phyloP scores from a whole-genome alignment of 495 filamentous ascomycete species.

The Penicillium turbatum region DNA sequence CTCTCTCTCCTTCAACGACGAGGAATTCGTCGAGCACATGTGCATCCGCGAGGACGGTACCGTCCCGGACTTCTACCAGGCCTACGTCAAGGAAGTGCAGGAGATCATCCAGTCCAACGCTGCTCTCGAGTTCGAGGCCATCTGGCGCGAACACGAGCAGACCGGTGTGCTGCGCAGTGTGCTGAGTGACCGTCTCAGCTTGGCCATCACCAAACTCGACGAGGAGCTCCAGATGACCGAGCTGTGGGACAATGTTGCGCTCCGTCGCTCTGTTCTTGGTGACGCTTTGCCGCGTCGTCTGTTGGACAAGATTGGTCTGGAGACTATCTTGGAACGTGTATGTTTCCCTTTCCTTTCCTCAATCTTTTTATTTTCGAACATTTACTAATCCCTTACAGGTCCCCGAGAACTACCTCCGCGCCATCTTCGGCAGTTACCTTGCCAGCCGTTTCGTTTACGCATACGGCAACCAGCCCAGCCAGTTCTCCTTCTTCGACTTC shows the following conservation, averaged over 20 bases:
- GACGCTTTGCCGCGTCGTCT: slow-evolving; percentile 85
- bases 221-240: slow-evolving; percentile 92
- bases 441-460: slow-evolving; percentile 95
- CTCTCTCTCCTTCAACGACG: slow-evolving; percentile 87
- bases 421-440: slow-evolving; percentile 94
- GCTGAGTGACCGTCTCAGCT: slow-evolving; percentile 79
- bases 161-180: slow-evolving; percentile 74
- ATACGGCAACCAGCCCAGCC: slow-evolving; percentile 85
- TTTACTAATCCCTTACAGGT: slow-evolving; percentile 51
- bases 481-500: slow-evolving; percentile 98
- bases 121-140: slow-evolving; percentile 89
- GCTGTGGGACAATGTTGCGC: slow-evolving; percentile 78
- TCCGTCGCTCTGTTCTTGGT: slow-evolving; percentile 71
- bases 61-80: slow-evolving; percentile 82
- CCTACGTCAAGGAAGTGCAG: slow-evolving; percentile 90
- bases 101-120: slow-evolving; percentile 85
- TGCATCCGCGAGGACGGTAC: slow-evolving; percentile 75
- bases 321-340: slow-evolving; percentile 76
- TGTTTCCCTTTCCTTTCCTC: slow-evolving; percentile 22
- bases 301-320: slow-evolving; percentile 83
- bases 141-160: slow-evolving; percentile 89
- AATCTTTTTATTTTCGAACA: slow-evolving; percentile 1
- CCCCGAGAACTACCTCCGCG: slow-evolving; percentile 84
- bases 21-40: slow-evolving; percentile 87
- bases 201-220: slow-evolving; percentile 90